These are phyloP conservation scores for Blakeslea trispora DNA, from an alignment of 371 early-diverging fungal species.

Conservation along the genomic window DNA sequence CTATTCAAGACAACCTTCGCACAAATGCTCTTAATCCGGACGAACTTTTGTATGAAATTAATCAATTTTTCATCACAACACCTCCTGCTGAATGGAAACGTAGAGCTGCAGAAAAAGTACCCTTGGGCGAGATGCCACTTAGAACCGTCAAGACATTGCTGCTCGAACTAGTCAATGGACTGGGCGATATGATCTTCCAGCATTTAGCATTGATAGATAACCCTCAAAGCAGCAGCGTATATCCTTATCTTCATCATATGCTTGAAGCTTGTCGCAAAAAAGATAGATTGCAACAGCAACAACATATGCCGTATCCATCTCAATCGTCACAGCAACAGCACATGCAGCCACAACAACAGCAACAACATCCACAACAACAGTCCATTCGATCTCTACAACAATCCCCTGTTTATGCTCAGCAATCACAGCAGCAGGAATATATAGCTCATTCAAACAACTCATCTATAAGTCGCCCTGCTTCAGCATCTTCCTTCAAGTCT, in stretches of 20 bases:
- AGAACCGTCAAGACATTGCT: conserved; percentile 92
- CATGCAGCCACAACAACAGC: conserved; percentile 21
- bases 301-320: conserved; percentile 9
- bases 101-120: conserved; percentile 69
- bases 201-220: conserved; percentile 68
- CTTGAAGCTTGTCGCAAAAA: conserved; percentile 65
- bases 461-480: conserved; percentile 37
- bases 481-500: conserved; percentile 33
- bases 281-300: conserved; percentile 39
- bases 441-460: conserved; percentile 27
- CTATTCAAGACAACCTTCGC: conserved; percentile 68
- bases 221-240: conserved; percentile 63
- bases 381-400: conserved; percentile 21
- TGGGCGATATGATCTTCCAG: conserved; percentile 67
- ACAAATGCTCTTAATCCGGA: conserved; percentile 54
- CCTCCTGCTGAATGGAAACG: conserved; percentile 89
- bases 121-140: conserved; percentile 89
- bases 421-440: conserved; percentile 20
- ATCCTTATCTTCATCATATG: conserved; percentile 72
- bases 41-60: conserved; percentile 71
- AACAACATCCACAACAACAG: conserved; percentile 21
- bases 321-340: conserved; percentile 35
- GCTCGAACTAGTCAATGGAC: conserved; percentile 70
- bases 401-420: conserved; percentile 25
- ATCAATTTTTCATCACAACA: conserved; percentile 76